Conservation (phyloP, 495 filamentous ascomycete species). For the Bacidia rubella region DNA sequence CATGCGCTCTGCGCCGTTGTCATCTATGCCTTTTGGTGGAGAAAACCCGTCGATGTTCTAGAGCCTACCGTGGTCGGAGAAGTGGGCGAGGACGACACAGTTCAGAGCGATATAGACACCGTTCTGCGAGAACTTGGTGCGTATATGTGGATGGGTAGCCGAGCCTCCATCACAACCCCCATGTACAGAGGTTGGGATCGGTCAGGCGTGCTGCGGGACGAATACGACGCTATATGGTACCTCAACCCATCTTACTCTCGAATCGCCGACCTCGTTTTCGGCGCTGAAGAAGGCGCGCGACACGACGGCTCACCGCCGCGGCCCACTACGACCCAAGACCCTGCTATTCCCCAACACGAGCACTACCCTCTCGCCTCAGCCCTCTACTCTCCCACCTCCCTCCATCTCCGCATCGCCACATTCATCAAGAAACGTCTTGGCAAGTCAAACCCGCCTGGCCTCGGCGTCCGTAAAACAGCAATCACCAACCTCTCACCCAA, state of each 20-base stretch:
- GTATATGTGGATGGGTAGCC: conserved; percentile 15
- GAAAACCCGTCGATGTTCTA: conserved; percentile 28
- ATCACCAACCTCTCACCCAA: neutral
- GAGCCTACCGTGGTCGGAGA: conserved; percentile 14
- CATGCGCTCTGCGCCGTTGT: conserved; percentile 28
- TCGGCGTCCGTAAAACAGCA: conserved; percentile 1
- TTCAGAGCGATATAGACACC: neutral
- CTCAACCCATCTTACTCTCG: neutral
- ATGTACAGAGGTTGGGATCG: neutral
- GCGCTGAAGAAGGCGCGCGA: neutral
- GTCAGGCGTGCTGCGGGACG: neutral
- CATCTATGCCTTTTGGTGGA: conserved; percentile 30
- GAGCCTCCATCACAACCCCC: conserved; percentile 2
- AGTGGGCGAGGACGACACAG: neutral
- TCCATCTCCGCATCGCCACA: neutral
- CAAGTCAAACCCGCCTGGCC: neutral
- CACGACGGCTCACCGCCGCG: neutral
- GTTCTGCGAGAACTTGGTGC: conserved; percentile 1
- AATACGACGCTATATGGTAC: conserved; percentile 8
- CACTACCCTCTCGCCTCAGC: neutral
- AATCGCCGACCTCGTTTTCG: neutral
- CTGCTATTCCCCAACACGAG: neutral
- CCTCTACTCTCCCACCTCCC: neutral
- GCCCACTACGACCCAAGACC: neutral
- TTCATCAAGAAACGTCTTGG: neutral